Evolutionary conservation across 331 rosid species (phyloP).

Genomic region (Rosa hybrid): DNA sequence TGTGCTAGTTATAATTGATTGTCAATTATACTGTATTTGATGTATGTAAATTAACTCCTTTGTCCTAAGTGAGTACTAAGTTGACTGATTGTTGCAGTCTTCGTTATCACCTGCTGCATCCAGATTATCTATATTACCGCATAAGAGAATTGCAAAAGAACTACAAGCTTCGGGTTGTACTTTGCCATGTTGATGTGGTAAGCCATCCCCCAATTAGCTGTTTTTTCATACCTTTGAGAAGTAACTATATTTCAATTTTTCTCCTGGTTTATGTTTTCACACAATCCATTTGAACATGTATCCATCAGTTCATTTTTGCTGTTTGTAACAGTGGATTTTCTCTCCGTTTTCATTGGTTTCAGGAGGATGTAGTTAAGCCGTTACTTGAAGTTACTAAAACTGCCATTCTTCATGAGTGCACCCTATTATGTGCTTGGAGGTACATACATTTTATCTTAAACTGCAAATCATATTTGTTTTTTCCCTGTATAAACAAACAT

Average conservation of each 20-base stretch:
- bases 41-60: background rate
- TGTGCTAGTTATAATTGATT: background rate
- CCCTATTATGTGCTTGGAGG: slow-evolving; percentile 96
- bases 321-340: slow-evolving; percentile 15
- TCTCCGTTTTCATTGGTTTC: slow-evolving; percentile 32
- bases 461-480: slow-evolving; percentile 2
- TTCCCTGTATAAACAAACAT: background rate
- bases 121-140: slow-evolving; percentile 87
- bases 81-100: slow-evolving; percentile 66
- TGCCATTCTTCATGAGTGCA: slow-evolving; percentile 91
- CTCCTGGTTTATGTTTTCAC: slow-evolving; percentile 20
- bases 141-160: slow-evolving; percentile 92
- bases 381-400: slow-evolving; percentile 99
- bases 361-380: slow-evolving; percentile 96
- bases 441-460: slow-evolving; percentile 28
- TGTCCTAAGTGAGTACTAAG: slow-evolving; percentile 7
- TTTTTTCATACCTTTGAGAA: slow-evolving; percentile 12
- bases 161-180: slow-evolving; percentile 84
- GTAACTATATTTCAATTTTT: slow-evolving; percentile 12
- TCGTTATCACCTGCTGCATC: slow-evolving; percentile 95
- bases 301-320: slow-evolving; percentile 9
- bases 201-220: slow-evolving; percentile 24
- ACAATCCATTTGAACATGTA: slow-evolving; percentile 9
- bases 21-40: background rate
- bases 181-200: slow-evolving; percentile 98